A percentile compares a stretch with the other conserved stretches of the same genome.
phyloP scores from a whole-genome alignment of 352 stramenopile genomes.

The Phytopythium boreale region DNA sequence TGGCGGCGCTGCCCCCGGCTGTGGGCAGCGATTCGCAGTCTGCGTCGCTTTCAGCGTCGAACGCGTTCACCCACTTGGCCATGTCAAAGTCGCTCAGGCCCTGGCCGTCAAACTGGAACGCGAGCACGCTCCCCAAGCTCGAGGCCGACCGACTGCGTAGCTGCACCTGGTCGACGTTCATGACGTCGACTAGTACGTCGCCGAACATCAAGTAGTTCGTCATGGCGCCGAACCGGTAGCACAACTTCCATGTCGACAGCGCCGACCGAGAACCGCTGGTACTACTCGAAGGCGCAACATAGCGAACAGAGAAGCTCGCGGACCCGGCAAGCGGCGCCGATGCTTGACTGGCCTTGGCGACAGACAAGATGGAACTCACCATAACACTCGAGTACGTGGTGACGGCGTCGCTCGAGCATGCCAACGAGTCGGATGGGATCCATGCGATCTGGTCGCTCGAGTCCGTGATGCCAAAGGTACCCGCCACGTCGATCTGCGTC shows the following conservation, averaged over 20 bases:
- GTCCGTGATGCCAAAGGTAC: slow-evolving; percentile 60
- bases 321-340: slow-evolving; percentile 32
- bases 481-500: slow-evolving; percentile 29
- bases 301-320: slow-evolving; percentile 33
- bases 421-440: slow-evolving; percentile 43
- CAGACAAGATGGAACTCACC: slow-evolving; percentile 29
- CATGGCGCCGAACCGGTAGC: slow-evolving; percentile 63
- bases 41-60: slow-evolving; percentile 19
- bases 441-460: slow-evolving; percentile 58
- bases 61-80: slow-evolving; percentile 48
- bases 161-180: slow-evolving; percentile 44
- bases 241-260: slow-evolving; percentile 64
- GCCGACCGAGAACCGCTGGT: slow-evolving; percentile 9
- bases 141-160: slow-evolving; percentile 30
- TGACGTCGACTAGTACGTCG: slow-evolving; percentile 50
- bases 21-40: slow-evolving; percentile 38
- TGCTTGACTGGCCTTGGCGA: slow-evolving; percentile 20
- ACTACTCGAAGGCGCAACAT: slow-evolving; percentile 25
- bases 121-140: slow-evolving; percentile 37
- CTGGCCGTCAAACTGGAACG: slow-evolving; percentile 54
- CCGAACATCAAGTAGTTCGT: slow-evolving; percentile 54
- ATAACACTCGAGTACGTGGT: slow-evolving; percentile 35
- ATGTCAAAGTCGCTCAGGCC: slow-evolving; percentile 60
- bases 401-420: slow-evolving; percentile 31
- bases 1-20: slow-evolving; percentile 32